Conservation (phyloP, 192 early-diverging fungal genomes). For the Gamsiella multidivaricata region DNA sequence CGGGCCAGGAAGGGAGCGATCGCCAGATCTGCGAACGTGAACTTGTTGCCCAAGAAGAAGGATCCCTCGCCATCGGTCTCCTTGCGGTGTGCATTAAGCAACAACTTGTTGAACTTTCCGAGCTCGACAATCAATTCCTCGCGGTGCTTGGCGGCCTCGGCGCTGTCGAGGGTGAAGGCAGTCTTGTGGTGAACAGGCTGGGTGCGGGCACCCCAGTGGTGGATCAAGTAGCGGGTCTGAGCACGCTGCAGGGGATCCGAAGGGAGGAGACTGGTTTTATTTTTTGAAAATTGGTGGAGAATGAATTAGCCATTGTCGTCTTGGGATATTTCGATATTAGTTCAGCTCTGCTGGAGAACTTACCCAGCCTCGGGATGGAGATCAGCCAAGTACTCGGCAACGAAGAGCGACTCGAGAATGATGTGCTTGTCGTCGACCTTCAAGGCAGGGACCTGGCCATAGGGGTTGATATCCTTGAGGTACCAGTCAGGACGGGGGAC, state of each 20-base stretch:
- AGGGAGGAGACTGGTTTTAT: slow-evolving; percentile 54
- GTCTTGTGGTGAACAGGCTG: slow-evolving; percentile 36
- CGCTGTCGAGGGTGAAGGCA: slow-evolving; percentile 13
- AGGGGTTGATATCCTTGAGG: slow-evolving; percentile 72
- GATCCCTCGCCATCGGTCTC: slow-evolving; percentile 51
- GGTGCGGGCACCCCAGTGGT: slow-evolving; percentile 52
- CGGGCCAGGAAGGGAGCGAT: slow-evolving; percentile 59
- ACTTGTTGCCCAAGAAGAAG: slow-evolving; percentile 60
- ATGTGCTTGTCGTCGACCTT: slow-evolving; percentile 61
- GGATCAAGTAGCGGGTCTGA: slow-evolving; percentile 57
- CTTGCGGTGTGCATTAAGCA: slow-evolving; percentile 20
- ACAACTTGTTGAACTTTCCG: slow-evolving; percentile 54
- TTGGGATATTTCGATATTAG: too few relatives aligned
- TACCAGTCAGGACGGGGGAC: slow-evolving; percentile 75
- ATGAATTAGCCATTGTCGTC: too few relatives aligned
- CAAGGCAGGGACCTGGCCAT: slow-evolving; percentile 75
- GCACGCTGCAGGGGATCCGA: slow-evolving; percentile 58
- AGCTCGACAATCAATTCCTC: slow-evolving; percentile 38
- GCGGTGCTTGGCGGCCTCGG: slow-evolving; percentile 36
- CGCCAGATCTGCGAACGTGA: slow-evolving; percentile 60
- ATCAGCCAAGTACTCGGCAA: slow-evolving; percentile 74
- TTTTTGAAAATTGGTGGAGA: neutral
- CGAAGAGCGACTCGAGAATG: slow-evolving; percentile 74
- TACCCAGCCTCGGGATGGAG: slow-evolving; percentile 66
- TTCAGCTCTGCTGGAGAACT: too few relatives aligned